Conservation (phyloP, 352 stramenopile species). For the Phytopythium aichiense region DNA sequence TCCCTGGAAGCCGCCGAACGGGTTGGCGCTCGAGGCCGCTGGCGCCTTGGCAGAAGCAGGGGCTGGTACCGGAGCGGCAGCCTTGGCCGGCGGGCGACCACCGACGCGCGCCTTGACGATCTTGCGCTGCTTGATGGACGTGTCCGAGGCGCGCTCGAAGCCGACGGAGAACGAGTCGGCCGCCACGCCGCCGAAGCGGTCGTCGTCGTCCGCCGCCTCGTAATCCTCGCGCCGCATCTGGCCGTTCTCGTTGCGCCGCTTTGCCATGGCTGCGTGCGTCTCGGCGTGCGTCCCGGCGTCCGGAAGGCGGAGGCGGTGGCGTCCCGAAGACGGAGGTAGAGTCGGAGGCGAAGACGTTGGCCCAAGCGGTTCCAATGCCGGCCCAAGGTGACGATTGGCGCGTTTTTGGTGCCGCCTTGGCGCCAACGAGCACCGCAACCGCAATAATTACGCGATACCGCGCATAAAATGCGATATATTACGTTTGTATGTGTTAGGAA, state of each 20-base stretch:
- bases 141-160: constrained; percentile 69
- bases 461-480: no score
- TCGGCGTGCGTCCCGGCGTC: no score
- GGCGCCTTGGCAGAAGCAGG: constrained; percentile 21
- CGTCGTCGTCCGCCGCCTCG: constrained; percentile 48
- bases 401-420: background rate
- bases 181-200: constrained; percentile 24
- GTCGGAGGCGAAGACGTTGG: background rate
- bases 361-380: no score
- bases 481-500: no score
- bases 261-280: constrained; percentile 40
- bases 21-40: constrained; percentile 9
- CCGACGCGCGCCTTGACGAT: constrained; percentile 68
- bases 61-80: constrained; percentile 4
- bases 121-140: constrained; percentile 64
- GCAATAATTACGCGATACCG: no score
- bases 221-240: constrained; percentile 87
- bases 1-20: constrained; percentile 57
- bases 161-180: constrained; percentile 50
- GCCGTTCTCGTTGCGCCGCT: constrained; percentile 82
- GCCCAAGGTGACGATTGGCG: background rate
- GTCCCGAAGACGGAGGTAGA: background rate
- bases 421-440: background rate
- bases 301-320: no score
- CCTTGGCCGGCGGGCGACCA: constrained; percentile 2